A percentile compares a stretch with the other conserved stretches of the same genome.
Conservation (phyloP, 2,329 filamentous ascomycete species). For the Aspergillus hortae region DNA sequence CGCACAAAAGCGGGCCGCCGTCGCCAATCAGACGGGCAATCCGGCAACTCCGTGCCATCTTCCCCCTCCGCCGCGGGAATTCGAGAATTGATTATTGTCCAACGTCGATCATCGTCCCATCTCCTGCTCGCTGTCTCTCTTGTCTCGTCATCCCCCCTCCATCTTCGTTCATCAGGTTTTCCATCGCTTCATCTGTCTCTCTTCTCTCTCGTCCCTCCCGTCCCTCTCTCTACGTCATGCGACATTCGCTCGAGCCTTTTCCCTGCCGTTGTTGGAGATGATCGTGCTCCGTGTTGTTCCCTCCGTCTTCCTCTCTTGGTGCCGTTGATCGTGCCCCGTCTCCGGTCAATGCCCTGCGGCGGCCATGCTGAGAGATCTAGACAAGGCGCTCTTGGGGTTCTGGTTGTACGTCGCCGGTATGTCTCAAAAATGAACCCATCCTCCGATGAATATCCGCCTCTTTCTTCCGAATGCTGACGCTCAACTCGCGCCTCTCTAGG, state of each 20-base stretch:
- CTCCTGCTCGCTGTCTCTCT: background rate
- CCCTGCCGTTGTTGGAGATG: background rate
- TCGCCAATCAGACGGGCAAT: background rate
- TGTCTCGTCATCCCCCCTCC: background rate
- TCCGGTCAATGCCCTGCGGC: background rate
- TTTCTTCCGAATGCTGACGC: background rate
- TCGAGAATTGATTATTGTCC: background rate
- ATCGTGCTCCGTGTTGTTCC: background rate
- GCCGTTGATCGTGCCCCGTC: background rate
- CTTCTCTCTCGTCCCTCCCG: background rate
- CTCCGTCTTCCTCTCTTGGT: background rate
- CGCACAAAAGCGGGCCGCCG: background rate
- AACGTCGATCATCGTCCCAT: constrained; percentile 1
- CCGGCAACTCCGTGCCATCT: too few relatives aligned
- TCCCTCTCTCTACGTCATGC: background rate
- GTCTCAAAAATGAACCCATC: background rate
- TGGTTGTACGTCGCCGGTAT: background rate
- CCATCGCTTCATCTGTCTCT: background rate
- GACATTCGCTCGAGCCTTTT: background rate
- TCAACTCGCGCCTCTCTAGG: background rate
- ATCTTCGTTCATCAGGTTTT: background rate
- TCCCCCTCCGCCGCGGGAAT: too few relatives aligned
- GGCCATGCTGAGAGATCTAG: background rate
- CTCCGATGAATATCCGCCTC: background rate
- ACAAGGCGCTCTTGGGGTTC: background rate